Percentiles rank a stretch among this genome's conserved stretches.
These are phyloP conservation scores for Ascochyta viciae-villosae DNA, from an alignment of 2,329 filamentous ascomycete genomes.

Conservation along the genomic window DNA sequence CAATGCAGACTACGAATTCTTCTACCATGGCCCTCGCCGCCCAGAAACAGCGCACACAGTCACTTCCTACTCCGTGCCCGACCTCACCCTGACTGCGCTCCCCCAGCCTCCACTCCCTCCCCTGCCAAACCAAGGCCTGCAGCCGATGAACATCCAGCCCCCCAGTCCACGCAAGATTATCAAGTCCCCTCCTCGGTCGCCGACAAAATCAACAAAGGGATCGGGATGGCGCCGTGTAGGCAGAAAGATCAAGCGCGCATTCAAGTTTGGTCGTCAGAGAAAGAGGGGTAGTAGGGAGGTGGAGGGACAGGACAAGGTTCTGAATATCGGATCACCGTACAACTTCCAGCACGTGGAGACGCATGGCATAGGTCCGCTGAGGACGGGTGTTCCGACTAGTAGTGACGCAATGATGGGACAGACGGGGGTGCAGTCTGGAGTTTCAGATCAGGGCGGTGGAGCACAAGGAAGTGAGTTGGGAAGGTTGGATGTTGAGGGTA, in stretches of 20 bases:
- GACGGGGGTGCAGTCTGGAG: background rate
- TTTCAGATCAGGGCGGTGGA: background rate
- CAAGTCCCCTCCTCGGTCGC: background rate
- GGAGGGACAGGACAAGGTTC: background rate
- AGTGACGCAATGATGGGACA: background rate
- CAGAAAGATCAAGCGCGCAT: slow-evolving; percentile 5
- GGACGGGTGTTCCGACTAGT: background rate
- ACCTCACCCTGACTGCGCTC: slow-evolving; percentile 5
- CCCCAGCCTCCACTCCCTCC: slow-evolving; percentile 1
- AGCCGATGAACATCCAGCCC: background rate
- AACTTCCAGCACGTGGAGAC: background rate
- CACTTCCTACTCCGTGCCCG: background rate
- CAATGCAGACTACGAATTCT: slow-evolving; percentile 1
- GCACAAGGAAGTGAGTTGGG: background rate
- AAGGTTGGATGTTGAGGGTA: background rate
- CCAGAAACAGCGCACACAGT: background rate
- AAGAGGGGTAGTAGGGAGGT: background rate
- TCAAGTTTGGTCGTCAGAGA: background rate
- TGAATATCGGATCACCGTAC: background rate
- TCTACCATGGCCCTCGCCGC: background rate
- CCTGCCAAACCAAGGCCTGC: background rate
- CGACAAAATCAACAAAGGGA: background rate
- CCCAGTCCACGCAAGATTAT: background rate
- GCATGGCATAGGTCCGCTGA: background rate
- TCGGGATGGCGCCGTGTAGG: background rate